Conservation (phyloP, 495 filamentous ascomycete genomes). For the Pyrenopolyporus hunteri region DNA sequence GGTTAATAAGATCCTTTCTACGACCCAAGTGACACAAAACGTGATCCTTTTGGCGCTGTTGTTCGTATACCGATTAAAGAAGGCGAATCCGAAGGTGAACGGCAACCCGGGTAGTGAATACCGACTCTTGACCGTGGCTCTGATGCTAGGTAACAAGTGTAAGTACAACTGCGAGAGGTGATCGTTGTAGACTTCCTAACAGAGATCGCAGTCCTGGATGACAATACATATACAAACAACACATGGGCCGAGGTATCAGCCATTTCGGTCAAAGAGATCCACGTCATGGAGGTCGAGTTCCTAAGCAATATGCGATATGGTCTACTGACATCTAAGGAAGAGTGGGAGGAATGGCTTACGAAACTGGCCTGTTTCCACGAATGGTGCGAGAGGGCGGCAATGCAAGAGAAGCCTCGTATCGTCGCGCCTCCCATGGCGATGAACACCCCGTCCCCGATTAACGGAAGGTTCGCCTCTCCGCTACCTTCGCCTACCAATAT, state of each 20-base stretch:
- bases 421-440: conserved; percentile 44
- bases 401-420: conserved; percentile 41
- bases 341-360: conserved; percentile 87
- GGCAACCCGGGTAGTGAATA: conserved; percentile 95
- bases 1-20: conserved; percentile 87
- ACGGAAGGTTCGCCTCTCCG: conserved; percentile 48
- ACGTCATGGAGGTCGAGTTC: conserved; percentile 99
- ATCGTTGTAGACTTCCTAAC: conserved; percentile 6
- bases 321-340: conserved; percentile 77
- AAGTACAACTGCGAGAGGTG: conserved; percentile 39
- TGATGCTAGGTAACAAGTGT: conserved; percentile 99
- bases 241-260: conserved; percentile 99
- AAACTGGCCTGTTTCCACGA: conserved; percentile 78
- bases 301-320: conserved; percentile 98
- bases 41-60: conserved; percentile 89
- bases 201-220: conserved; percentile 74
- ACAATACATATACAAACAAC: conserved; percentile 99
- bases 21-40: conserved; percentile 96
- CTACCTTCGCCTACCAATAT: conserved; percentile 54
- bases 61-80: conserved; percentile 93
- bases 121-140: conserved; percentile 89
- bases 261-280: conserved; percentile 92
- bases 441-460: conserved; percentile 46
- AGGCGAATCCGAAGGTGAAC: conserved; percentile 81
- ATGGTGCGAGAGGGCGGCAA: conserved; percentile 73